phyloP scores from a whole-genome alignment of 768 basidiomycete species.

The Strobilomyces echinocephalus region DNA sequence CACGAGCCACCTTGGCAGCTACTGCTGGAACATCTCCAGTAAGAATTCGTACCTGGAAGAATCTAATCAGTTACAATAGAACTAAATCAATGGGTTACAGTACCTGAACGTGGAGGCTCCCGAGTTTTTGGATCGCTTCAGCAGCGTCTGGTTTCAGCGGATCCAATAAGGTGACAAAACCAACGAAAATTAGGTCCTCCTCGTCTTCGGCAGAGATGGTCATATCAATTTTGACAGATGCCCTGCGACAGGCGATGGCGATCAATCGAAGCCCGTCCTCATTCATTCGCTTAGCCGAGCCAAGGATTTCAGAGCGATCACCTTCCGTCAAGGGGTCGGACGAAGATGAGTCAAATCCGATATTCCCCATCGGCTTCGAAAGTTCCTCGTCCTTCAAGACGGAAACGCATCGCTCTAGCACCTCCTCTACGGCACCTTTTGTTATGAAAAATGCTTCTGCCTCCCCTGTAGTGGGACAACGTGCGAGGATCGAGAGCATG shows the following conservation, averaged over 20 bases:
- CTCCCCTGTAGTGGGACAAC: constrained; percentile 11
- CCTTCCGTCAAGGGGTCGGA: constrained; percentile 14
- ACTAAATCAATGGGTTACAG: not conserved
- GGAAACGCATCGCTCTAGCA: constrained; percentile 28
- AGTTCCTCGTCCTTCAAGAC: constrained; percentile 15
- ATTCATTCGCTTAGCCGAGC: constrained; percentile 26
- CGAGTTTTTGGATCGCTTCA: constrained; percentile 26
- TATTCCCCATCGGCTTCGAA: constrained; percentile 6
- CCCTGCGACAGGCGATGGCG: constrained; percentile 25
- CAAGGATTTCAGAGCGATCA: constrained; percentile 21
- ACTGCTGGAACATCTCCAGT: constrained; percentile 34
- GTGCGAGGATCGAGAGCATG: constrained; percentile 33
- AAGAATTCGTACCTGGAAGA: constrained; percentile 30
- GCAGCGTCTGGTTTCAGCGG: constrained; percentile 31
- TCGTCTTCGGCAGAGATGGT: constrained; percentile 23
- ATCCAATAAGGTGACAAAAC: constrained; percentile 28
- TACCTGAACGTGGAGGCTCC: constrained; percentile 29
- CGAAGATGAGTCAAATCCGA: constrained; percentile 18
- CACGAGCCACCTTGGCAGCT: constrained; percentile 36
- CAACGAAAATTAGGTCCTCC: constrained; percentile 27
- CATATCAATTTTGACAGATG: constrained; percentile 11
- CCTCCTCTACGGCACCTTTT: constrained; percentile 32
- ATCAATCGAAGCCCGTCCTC: constrained; percentile 31
- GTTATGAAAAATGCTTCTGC: constrained; percentile 26
- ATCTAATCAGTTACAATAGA: constrained; percentile 5